A percentile compares a stretch with the other conserved stretches of the same genome.
Conservation (phyloP, 106 monocot genomes). For the Hemerocallis citrina region DNA sequence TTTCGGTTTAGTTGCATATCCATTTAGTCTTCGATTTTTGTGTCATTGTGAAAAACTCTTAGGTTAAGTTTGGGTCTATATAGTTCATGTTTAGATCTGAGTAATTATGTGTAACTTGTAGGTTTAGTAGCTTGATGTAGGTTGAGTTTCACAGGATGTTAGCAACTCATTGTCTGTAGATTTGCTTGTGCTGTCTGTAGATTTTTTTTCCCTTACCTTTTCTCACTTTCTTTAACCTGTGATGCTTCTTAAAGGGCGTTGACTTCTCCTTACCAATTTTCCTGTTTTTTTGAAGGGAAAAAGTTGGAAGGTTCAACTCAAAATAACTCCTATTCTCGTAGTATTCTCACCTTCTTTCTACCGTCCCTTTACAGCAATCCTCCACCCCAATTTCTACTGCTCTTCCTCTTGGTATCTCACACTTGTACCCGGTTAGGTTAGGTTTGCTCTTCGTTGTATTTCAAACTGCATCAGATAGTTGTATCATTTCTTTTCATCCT, state of each 20-base stretch:
- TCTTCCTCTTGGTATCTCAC: too few relatives aligned
- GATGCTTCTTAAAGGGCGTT: constrained; percentile 7
- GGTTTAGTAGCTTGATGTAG: constrained; percentile 1
- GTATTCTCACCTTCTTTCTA: too few relatives aligned
- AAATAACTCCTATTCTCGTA: not conserved
- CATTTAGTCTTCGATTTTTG: not conserved
- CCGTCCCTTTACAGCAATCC: too few relatives aligned
- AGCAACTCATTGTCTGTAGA: not conserved
- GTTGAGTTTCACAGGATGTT: not conserved
- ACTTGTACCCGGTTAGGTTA: too few relatives aligned
- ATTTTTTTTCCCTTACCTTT: constrained; percentile 30
- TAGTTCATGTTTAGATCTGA: not conserved
- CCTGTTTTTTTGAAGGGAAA: constrained; percentile 12
- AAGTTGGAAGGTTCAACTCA: not conserved
- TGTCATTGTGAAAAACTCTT: not conserved
- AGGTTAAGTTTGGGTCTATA: not conserved
- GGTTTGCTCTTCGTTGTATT: too few relatives aligned
- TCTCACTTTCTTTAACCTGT: constrained; percentile 5
- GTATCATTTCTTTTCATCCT: too few relatives aligned
- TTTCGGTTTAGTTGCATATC: not conserved
- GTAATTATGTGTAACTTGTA: constrained; percentile 1
- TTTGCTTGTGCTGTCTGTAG: not conserved
- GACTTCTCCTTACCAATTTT: constrained; percentile 17
- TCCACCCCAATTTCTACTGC: not conserved
- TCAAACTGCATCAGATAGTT: too few relatives aligned